Base-by-base conservation (phyloP, 2,329 filamentous ascomycete species). In the Gaeumannomyces tritici region DNA sequence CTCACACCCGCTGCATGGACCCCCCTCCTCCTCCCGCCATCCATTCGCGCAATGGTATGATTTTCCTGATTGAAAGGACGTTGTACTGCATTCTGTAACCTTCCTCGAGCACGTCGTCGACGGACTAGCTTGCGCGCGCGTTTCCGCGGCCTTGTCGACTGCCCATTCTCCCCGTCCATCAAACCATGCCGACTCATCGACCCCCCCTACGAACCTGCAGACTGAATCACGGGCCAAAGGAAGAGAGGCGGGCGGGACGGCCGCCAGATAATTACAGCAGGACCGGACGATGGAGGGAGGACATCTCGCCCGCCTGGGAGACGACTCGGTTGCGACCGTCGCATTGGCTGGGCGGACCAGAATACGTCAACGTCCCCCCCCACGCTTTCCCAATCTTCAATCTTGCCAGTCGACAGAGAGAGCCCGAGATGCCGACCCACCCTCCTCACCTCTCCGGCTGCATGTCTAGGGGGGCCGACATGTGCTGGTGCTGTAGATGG, bases 1-100 rank as follows among this genome's bases (percentile, higher is more conserved):
- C 31, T 31, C 31, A 31, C 31, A 31, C 18, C 35, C 35, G 35
- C 54, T 12, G n/a, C 54, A n/a, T n/a, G n/a, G n/a, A n/a, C n/a
- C 26, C 55, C 26, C 55, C 26, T 18, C 21, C 18, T 56, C 26
- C 9, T 12, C n/a, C 55, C 55, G 28, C n/a, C 31, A 8, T 11
- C 8, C 31, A 33, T 33, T n/a, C 42, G 15, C 42, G 18, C 42
- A 5, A n/a, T 51, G 42, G 27, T 58, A 58, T 33, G 56, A 58
- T 58, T 58, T 58, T 29, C 29, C 26, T 56, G 56, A 29, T 29
- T 58, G 27, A 18, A 58, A 21, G 56, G 56, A 58, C 28, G 28
- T 58, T 29, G 56, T 24, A 58, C 56, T 58, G 56, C 56, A 58
- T n/a, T 35, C 56, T 58, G 56, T 58, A 58, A 58, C 28, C 42